Evolutionary conservation across 1,139 yeast species (phyloP).

Genomic region (Hyphopichia burtonii): DNA sequence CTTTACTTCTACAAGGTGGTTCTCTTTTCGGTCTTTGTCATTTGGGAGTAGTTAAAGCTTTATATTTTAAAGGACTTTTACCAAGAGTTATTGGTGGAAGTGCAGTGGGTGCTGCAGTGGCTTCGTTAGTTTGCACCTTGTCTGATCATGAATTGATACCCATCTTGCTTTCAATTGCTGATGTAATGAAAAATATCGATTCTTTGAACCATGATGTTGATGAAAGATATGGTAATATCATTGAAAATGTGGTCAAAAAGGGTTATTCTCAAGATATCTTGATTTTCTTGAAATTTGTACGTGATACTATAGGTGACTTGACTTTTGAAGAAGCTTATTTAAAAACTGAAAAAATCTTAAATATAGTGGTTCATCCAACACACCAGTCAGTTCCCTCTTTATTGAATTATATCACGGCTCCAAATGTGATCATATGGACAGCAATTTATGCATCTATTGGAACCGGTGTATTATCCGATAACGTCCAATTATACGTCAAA

Average conservation of each 20-base stretch:
- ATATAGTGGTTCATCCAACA: conserved; percentile 88
- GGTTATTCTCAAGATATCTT: conserved; percentile 86
- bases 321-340: conserved; percentile 94
- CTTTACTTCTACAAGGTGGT: conserved; percentile 89
- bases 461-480: conserved; percentile 60
- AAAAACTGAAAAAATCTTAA: conserved; percentile 78
- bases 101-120: conserved; percentile 92
- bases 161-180: conserved; percentile 45
- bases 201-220: conserved; percentile 55
- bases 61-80: conserved; percentile 67
- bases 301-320: conserved; percentile 73
- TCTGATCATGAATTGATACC: conserved; percentile 56
- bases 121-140: conserved; percentile 76
- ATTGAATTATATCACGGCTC: conserved; percentile 88
- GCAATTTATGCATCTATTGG: conserved; percentile 78
- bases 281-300: conserved; percentile 74
- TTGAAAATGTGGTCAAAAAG: conserved; percentile 64
- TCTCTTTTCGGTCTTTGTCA: conserved; percentile 92
- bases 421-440: conserved; percentile 89
- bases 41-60: conserved; percentile 83
- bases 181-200: conserved; percentile 52
- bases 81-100: conserved; percentile 92
- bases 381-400: conserved; percentile 70
- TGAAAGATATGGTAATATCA: conserved; percentile 62
- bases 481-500: conserved; percentile 66